Conservation (phyloP, 2,329 filamentous ascomycete species). For the Arthrinium phaeospermum region DNA sequence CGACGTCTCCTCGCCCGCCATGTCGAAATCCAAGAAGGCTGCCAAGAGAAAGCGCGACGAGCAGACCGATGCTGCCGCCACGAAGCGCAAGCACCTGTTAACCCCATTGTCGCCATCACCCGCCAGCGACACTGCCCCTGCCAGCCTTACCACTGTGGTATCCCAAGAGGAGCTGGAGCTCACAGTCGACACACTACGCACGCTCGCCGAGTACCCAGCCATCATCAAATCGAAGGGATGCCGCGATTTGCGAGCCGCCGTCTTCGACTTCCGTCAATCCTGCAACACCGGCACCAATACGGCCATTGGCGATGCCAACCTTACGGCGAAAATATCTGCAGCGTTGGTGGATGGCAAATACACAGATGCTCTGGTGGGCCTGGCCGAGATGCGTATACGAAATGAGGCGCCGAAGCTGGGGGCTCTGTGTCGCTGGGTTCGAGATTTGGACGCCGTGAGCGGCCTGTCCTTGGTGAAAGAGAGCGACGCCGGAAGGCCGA, state of each 20-base stretch:
- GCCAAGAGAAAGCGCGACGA: constrained; percentile 52
- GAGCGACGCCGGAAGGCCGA: constrained; percentile 33
- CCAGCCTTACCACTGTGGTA: constrained; percentile 57
- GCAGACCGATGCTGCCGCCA: constrained; percentile 42
- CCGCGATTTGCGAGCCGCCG: constrained; percentile 68
- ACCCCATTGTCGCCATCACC: constrained; percentile 44
- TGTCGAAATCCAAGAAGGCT: constrained; percentile 50
- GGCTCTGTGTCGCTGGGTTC: constrained; percentile 74
- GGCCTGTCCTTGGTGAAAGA: constrained; percentile 64
- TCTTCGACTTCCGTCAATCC: constrained; percentile 72
- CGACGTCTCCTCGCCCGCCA: constrained; percentile 28
- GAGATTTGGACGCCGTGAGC: constrained; percentile 72
- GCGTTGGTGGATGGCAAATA: constrained; percentile 70
- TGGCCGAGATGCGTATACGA: constrained; percentile 74
- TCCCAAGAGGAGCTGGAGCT: constrained; percentile 71
- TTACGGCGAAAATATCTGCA: constrained; percentile 70
- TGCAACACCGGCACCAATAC: constrained; percentile 71
- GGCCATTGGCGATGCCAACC: constrained; percentile 58
- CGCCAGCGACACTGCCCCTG: constrained; percentile 32
- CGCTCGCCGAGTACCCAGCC: constrained; percentile 62
- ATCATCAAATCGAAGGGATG: constrained; percentile 73
- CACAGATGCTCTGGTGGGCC: constrained; percentile 66
- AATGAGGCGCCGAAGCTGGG: constrained; percentile 69
- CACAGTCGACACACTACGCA: constrained; percentile 66
- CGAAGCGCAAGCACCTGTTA: constrained; percentile 40